phyloP scores from a whole-genome alignment of 2,329 filamentous ascomycete species.

The Fusarium oligoseptatum region DNA sequence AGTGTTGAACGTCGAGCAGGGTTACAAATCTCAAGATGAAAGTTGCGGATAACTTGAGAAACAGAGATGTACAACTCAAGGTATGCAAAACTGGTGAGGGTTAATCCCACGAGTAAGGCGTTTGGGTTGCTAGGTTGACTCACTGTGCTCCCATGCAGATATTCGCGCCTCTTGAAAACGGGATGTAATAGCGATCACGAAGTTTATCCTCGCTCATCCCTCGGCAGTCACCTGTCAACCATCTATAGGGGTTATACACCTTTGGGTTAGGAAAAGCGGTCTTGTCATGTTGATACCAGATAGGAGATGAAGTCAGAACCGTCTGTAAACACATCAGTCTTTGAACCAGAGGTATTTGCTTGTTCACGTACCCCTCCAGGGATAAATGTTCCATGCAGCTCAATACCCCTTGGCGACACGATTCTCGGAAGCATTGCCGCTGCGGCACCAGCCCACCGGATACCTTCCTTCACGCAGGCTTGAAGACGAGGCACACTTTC shows the following conservation, averaged over 20 bases:
- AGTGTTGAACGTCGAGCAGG: too few species aligned
- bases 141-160: conserved; percentile 48
- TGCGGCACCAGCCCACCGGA: conserved; percentile 46
- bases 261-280: conserved; percentile 43
- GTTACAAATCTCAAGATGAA: not conserved
- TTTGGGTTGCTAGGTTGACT: too few species aligned
- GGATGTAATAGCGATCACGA: conserved; percentile 46
- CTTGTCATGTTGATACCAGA: conserved; percentile 48
- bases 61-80: conserved; percentile 31
- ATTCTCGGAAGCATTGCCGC: conserved; percentile 47
- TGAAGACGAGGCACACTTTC: conserved; percentile 41
- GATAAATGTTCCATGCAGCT: conserved; percentile 40
- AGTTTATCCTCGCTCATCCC: conserved; percentile 27
- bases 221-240: conserved; percentile 30
- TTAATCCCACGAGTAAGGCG: too few species aligned
- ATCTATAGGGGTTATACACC: conserved; percentile 45
- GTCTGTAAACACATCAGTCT: conserved; percentile 27
- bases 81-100: conserved; percentile 34
- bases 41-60: conserved; percentile 16
- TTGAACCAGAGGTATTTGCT: too few species aligned
- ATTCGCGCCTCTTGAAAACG: conserved; percentile 48
- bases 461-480: conserved; percentile 47
- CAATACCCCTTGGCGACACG: conserved; percentile 39
- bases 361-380: conserved; percentile 33
- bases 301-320: conserved; percentile 46